These are phyloP conservation scores for Salvia splendens DNA, from an alignment of 257 asterid genomes.

Conservation along the genomic window DNA sequence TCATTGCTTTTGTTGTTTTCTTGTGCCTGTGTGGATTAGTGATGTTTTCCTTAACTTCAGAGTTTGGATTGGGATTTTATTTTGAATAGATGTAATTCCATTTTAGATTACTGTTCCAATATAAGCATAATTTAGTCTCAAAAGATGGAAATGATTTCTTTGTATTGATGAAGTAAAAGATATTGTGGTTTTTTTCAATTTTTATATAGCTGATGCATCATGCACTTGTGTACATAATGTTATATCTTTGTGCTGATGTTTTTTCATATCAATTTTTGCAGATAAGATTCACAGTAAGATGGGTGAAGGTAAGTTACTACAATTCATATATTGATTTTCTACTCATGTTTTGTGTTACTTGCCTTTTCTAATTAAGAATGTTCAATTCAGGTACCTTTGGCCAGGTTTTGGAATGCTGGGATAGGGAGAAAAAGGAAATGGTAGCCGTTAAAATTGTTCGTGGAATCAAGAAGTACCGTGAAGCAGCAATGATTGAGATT, in stretches of 20 bases:
- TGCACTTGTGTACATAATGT: neutral
- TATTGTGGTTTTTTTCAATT: too few relatives aligned
- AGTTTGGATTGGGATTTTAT: neutral
- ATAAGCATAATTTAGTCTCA: neutral
- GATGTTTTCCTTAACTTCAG: neutral
- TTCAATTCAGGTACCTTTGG: slow-evolving; percentile 75
- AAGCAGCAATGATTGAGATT: slow-evolving; percentile 88
- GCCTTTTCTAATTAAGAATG: neutral
- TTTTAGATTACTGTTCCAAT: neutral
- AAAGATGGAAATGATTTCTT: neutral
- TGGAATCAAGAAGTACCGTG: slow-evolving; percentile 80
- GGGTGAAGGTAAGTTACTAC: slow-evolving; percentile 70
- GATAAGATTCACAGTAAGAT: slow-evolving; percentile 87
- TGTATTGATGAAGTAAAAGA: neutral
- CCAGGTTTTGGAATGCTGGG: slow-evolving; percentile 97
- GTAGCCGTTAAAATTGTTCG: slow-evolving; percentile 90
- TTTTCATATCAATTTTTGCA: slow-evolving; percentile 35
- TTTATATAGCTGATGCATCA: neutral
- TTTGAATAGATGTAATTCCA: neutral
- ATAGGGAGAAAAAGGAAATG: slow-evolving; percentile 75
- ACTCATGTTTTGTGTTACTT: neutral
- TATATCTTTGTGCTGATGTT: neutral
- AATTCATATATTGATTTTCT: neutral
- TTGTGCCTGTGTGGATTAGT: neutral
- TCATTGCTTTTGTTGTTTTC: slow-evolving; percentile 11